Evolutionary conservation across 2,329 filamentous ascomycete genomes (phyloP), one percentile per base, ranked within the genome.

Genomic region (Aureobasidium musti): DNA sequence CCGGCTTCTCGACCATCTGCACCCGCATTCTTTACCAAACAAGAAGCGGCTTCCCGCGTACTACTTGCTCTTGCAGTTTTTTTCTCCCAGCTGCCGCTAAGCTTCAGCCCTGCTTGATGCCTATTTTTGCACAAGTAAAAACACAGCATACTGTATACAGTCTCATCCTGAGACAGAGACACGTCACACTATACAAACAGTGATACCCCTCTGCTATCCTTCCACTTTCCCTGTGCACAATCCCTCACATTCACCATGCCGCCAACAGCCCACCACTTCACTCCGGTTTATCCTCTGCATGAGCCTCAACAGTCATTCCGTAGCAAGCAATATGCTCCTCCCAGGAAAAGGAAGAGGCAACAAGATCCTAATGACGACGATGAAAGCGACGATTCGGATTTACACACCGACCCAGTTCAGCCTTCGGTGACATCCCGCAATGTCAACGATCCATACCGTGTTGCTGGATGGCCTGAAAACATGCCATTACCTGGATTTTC

Each of bases 391-490:
- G 77, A 78, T 70, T 71, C 74, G 69, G 74, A 73, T 73, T 19
- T 14, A 11, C 17, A 45, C 43, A 8, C 28, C 33, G 17, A 47
- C 5, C 19, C 21, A 8, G 2, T 30, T 8, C 39, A 56, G 43
- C 21, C 49, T 8, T 39, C 63, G 28, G 39, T 49, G 23, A 14
- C 26, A 49, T 56, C 63, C 37, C 52, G 57, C 77, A 77, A 67
- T 67, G 72, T 67, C 45, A 75, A 68, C 30, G 75, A 77, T 68
- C 75, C 74, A 13, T 74, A 75, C 67, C 72, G 74, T 72, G 73
- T 79, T 66, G 80, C 81, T 69, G 80, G 79, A 61, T 74, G 77
- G 67, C 71, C 75, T 63, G 73, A 78, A 66, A 72, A 77, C n/a
- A 70, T 76, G 49, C 71, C 74, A 28, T 67, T 81, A 17, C 80